phyloP scores from a whole-genome alignment of 129 eudicot species.

The Tanacetum coccineum region DNA sequence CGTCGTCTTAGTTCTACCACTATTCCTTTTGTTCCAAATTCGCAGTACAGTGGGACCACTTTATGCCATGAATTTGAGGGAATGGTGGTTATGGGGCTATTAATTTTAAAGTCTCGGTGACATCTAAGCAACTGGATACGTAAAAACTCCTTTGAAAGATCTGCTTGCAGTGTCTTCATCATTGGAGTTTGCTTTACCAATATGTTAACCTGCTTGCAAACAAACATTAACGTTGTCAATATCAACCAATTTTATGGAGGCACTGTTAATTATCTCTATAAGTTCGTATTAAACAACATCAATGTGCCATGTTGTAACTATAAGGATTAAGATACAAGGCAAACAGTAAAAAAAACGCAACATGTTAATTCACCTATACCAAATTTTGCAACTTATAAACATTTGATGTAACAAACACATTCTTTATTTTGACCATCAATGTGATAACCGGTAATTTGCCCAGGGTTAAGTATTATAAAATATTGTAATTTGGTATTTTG shows the following conservation, averaged over 20 bases:
- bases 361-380: no score
- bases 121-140: slow-evolving; percentile 57
- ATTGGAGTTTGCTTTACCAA: slow-evolving; percentile 41
- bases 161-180: slow-evolving; percentile 16
- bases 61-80: slow-evolving; percentile 52
- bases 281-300: no score
- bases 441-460: no score
- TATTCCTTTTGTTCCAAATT: slow-evolving; percentile 83
- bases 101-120: slow-evolving; percentile 70
- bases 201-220: slow-evolving; percentile 30
- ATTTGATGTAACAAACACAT: no score
- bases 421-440: no score
- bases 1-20: slow-evolving; percentile 50
- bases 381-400: no score
- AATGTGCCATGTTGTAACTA: no score
- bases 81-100: slow-evolving; percentile 41
- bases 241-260: background rate
- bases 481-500: no score
- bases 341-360: no score
- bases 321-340: no score
- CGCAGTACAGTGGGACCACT: slow-evolving; percentile 66
- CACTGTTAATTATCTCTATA: no score
- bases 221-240: background rate
- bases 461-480: no score
- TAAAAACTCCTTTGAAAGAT: slow-evolving; percentile 50